A percentile compares a stretch with the other conserved stretches of the same genome.
These are phyloP conservation scores for Coemansia sp. DNA, from an alignment of 192 early-diverging fungal species.

Conservation along the genomic window DNA sequence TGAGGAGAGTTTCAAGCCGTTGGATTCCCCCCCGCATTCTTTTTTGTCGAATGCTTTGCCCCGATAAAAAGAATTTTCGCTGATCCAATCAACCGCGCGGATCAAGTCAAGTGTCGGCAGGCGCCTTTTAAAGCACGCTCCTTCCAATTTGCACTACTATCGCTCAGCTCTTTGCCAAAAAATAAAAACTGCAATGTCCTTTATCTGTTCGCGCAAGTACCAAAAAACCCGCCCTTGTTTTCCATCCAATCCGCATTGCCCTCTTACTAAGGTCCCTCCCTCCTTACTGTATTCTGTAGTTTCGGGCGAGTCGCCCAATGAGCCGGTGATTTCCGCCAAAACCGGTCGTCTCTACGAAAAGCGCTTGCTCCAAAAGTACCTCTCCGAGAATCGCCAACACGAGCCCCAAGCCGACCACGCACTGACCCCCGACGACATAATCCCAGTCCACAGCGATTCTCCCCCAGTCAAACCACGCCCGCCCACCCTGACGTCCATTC, in stretches of 20 bases:
- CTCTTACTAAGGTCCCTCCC: too few species aligned
- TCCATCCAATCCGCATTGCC: too few species aligned
- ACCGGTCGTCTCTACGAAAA: conserved; percentile 87
- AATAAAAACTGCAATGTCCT: too few species aligned
- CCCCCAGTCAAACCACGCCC: conserved; percentile 75
- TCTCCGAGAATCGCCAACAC: conserved; percentile 69
- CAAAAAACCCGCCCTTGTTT: neutral
- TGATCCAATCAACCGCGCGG: neutral
- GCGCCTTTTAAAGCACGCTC: too few species aligned
- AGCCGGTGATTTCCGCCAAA: conserved; percentile 86
- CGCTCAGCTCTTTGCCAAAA: too few species aligned
- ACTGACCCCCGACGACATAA: conserved; percentile 44
- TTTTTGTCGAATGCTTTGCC: neutral
- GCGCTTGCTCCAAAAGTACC: conserved; percentile 82
- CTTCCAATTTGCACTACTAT: too few species aligned
- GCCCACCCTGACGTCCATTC: conserved; percentile 88
- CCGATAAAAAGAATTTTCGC: neutral
- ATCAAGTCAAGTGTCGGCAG: too few species aligned
- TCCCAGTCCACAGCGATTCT: conserved; percentile 19
- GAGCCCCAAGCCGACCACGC: conserved; percentile 80
- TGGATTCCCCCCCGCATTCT: neutral
- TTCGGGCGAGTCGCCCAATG: conserved; percentile 82
- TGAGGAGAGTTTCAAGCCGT: neutral
- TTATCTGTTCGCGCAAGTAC: conserved; percentile 43
- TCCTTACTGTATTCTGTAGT: conserved; percentile 55